Evolutionary conservation across 1,284 basidiomycete species (phyloP), one percentile per base, ranked within the genome.

Genomic region (Nidula niveotomentosa): DNA sequence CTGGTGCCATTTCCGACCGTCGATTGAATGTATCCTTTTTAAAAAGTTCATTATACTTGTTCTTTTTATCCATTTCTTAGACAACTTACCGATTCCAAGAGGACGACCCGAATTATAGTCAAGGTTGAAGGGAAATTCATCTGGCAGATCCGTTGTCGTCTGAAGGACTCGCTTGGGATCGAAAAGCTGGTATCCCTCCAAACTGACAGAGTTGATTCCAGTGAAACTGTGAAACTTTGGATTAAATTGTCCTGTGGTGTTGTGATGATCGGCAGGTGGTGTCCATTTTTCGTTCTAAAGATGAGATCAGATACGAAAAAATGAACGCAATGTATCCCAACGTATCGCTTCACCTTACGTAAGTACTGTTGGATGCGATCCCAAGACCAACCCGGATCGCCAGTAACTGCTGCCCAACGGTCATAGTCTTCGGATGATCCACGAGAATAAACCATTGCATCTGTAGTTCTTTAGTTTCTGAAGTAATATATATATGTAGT

Each of bases 351-450:
- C 35, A 63, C 64, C 51, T 63, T 63, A 15, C 51, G 49, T 33
- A 65, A 57, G 53, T 64, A 66, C 4, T 55, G 49, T 17, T 61
- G 43, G 12, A 67, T 13, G 13, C 43, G 48, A 34, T 60, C 51
- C 65, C 65, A 67, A 13, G 62, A 62, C 65, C 65, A 66, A 6
- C 62, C 60, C 1, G 15, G 9, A 48, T 67, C 65, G 8, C 56
- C 53, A 10, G 59, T 61, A 2, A 64, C 36, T 9, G 23, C 36
- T 0, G 65, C 64, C 33, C 45, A 62, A 1, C 61, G 54, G 45
- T 65, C 52, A 15, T 36, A 67, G 45, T 65, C 64, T 10, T 63
- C 61, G 8, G 48, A 33, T 3, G 64, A 56, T 5, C 63, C 65
- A 3, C 63, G 61, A 3, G 62, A 60, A 43, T 65, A 65, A 17